Evolutionary conservation across 768 basidiomycete species (phyloP).

Genomic region (Russula griseocarnosa): DNA sequence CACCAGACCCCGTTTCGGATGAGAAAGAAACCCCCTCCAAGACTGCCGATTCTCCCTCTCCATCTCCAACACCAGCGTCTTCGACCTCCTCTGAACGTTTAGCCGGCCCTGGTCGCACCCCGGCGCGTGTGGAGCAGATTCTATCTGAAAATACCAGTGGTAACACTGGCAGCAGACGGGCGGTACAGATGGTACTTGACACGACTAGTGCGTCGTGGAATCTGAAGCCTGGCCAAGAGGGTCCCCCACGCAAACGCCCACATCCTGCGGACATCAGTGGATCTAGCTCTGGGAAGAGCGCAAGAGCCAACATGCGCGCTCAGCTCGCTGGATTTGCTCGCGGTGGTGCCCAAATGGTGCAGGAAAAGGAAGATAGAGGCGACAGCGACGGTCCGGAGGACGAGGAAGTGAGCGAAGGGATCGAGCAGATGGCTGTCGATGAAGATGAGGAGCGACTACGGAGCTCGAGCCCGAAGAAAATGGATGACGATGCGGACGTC

Average conservation of each 20-base stretch:
- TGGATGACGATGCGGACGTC: neutral
- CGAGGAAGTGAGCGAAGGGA: conserved; percentile 20
- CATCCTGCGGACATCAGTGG: conserved; percentile 18
- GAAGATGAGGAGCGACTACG: conserved; percentile 12
- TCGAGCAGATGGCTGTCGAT: conserved; percentile 27
- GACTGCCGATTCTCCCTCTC: neutral
- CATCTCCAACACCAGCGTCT: neutral
- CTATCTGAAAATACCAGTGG: conserved; percentile 24
- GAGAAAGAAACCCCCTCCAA: neutral
- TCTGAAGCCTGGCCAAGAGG: conserved; percentile 42
- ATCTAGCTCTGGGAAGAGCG: conserved; percentile 24
- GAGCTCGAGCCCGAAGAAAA: neutral
- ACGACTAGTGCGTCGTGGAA: conserved; percentile 54
- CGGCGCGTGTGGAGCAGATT: conserved; percentile 26
- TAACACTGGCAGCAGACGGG: conserved; percentile 25
- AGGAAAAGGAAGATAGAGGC: conserved; percentile 25
- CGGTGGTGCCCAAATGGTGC: conserved; percentile 39
- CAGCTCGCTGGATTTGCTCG: conserved; percentile 54
- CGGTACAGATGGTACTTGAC: conserved; percentile 45
- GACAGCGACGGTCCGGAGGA: conserved; percentile 26
- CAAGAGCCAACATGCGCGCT: conserved; percentile 41
- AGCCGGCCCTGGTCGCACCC: conserved; percentile 22
- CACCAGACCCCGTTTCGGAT: conserved; percentile 1
- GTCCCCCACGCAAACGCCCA: conserved; percentile 23
- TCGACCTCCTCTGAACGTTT: conserved; percentile 9